Evolutionary conservation across 768 basidiomycete genomes (phyloP), one percentile per base, ranked within the genome.

Genomic region (Tricholoma hemisulphureum): DNA sequence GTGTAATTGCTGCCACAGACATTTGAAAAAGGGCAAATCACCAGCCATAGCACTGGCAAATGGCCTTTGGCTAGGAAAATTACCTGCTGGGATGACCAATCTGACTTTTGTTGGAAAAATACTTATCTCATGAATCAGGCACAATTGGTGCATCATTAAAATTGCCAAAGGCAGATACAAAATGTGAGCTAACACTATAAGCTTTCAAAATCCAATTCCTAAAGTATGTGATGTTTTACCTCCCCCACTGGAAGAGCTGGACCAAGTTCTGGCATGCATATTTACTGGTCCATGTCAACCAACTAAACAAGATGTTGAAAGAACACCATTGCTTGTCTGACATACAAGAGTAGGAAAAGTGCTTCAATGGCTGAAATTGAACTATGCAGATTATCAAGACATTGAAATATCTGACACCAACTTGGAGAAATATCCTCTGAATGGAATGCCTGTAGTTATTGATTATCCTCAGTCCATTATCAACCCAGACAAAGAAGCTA

Each of bases 401-500:
- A 29, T 74, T 2, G 46, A 60, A 1, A 73, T 76, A 20, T 71
- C 69, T 0, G 16, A 63, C 0, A 57, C 65, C 4, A 73, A 67
- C 51, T 52, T 71, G 8, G 31, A 49, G 1, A 4, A 43, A 39
- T 76, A 69, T 62, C 64, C 57, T 6, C 54, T 64, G 37, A 53
- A 58, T 54, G 61, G 31, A 32, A 62, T 64, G 1, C 68, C 64
- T 34, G 70, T 68, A 6, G 23, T 52, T 2, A 58, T 14, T 8
- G 75, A 49, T 16, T 21, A 13, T 29, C 16, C 45, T 41, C 16
- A 57, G 35, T 29, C 34, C 8, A 56, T 62, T 41, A 51, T 51
- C 10, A 68, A 71, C 37, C 61, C 68, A 6, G 55, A 52, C n/a
- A 56, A 65, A 10, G 67, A 69, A 32, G 66, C 61, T 3, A 63